Evolutionary conservation across 768 basidiomycete genomes (phyloP).

Genomic region (Pleurotus eryngii): DNA sequence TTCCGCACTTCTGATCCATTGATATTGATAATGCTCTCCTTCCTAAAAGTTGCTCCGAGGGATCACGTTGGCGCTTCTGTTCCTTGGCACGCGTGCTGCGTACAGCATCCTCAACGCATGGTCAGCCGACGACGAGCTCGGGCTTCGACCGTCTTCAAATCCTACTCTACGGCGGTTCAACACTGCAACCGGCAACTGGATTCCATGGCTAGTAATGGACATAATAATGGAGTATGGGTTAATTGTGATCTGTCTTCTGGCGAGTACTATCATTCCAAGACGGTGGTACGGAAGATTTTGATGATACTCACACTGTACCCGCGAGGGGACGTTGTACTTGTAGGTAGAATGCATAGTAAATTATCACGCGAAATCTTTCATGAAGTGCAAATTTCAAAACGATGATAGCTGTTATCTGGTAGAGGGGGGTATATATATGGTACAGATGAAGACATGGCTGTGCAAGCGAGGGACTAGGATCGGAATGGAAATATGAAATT

Average conservation of each 20-base stretch:
- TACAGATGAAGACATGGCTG: too few relatives aligned
- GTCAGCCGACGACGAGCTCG: constrained; percentile 47
- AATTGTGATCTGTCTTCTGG: constrained; percentile 44
- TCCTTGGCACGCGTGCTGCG: constrained; percentile 54
- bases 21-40: background rate
- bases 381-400: too few relatives aligned
- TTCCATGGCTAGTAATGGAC: constrained; percentile 54
- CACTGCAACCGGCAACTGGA: constrained; percentile 54
- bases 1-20: background rate
- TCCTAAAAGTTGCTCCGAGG: constrained; percentile 50
- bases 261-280: constrained; percentile 35
- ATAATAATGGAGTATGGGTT: constrained; percentile 58
- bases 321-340: too few relatives aligned
- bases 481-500: too few relatives aligned
- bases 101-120: constrained; percentile 60
- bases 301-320: too few relatives aligned
- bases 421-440: too few relatives aligned
- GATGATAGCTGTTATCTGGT: too few relatives aligned
- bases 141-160: constrained; percentile 32
- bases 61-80: constrained; percentile 52
- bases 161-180: constrained; percentile 51
- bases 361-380: too few relatives aligned
- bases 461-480: too few relatives aligned
- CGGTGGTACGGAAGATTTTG: constrained; percentile 5
- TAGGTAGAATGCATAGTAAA: too few relatives aligned